A percentile compares a stretch with the other conserved stretches of the same genome.
These are phyloP conservation scores for Rosa multiflora DNA, from an alignment of 306 rosid species.

Conservation along the genomic window DNA sequence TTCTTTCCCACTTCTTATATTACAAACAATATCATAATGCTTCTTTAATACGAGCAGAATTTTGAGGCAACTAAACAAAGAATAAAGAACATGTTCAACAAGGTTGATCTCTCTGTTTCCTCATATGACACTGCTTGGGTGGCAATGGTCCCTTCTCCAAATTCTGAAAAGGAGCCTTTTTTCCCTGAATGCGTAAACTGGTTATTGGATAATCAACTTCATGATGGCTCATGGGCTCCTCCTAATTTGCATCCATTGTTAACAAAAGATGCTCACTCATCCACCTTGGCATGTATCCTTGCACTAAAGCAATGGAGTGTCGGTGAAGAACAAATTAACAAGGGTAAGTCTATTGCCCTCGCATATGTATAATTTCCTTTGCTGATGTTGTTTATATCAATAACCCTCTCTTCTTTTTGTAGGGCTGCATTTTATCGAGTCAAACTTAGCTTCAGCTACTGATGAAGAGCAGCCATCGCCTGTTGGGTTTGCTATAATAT, in stretches of 20 bases:
- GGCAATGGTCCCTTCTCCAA: conserved; percentile 71
- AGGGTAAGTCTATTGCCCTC: conserved; percentile 36
- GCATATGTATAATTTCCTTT: conserved; percentile 1
- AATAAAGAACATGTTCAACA: conserved; percentile 56
- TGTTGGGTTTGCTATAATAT: conserved; percentile 67
- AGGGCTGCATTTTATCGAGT: conserved; percentile 71
- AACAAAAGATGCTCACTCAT: conserved; percentile 62
- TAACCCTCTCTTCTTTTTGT: conserved; percentile 21
- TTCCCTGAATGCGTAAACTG: conserved; percentile 72
- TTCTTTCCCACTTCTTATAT: not conserved
- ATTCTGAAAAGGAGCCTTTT: conserved; percentile 44
- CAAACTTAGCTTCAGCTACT: conserved; percentile 53
- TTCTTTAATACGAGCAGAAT: conserved; percentile 35
- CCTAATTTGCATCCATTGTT: conserved; percentile 42
- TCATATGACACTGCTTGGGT: conserved; percentile 89
- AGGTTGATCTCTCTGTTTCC: conserved; percentile 71
- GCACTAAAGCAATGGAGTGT: conserved; percentile 66
- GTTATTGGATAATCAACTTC: conserved; percentile 68
- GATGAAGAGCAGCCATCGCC: conserved; percentile 63
- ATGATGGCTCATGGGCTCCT: conserved; percentile 80
- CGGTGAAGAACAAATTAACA: conserved; percentile 58
- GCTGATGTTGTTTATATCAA: conserved; percentile 6
- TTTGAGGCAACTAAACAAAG: conserved; percentile 55
- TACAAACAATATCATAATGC: not conserved
- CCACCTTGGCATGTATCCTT: conserved; percentile 65